Conservation (phyloP, 2,329 filamentous ascomycete species). For the Pyrenophora teres region DNA sequence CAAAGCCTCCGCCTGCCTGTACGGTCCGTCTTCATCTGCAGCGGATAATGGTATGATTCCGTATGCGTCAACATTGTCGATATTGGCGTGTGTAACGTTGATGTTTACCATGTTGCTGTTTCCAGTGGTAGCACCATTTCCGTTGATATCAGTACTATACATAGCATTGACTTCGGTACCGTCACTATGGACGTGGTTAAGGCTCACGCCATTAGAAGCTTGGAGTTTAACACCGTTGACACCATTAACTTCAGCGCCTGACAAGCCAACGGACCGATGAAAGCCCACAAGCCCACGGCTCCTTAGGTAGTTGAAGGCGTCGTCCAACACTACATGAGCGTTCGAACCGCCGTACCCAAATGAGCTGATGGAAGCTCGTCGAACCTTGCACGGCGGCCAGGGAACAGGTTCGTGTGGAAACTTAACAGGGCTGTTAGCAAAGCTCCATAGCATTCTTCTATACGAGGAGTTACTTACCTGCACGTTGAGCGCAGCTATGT, state of each 20-base stretch:
- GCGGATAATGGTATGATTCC: constrained; percentile 30
- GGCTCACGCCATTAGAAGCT: not conserved
- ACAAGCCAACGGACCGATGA: not conserved
- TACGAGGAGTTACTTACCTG: not conserved
- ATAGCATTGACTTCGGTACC: no score
- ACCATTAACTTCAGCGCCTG: no score
- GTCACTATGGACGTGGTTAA: not conserved
- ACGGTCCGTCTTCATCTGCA: constrained; percentile 8
- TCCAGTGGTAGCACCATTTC: not conserved
- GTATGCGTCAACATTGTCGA: not conserved
- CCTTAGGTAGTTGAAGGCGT: constrained; percentile 11
- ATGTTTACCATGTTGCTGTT: not conserved
- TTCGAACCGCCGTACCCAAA: constrained; percentile 27
- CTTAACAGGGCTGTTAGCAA: not conserved
- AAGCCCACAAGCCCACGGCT: not conserved
- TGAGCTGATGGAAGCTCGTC: constrained; percentile 15
- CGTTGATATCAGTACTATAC: not conserved
- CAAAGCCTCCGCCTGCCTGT: not conserved
- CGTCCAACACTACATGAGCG: constrained; percentile 23
- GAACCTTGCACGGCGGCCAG: no score
- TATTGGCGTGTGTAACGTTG: constrained; percentile 1
- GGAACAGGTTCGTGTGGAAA: not conserved
- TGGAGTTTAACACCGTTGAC: no score
- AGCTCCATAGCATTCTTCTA: no score
- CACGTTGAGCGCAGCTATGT: constrained; percentile 4